These are phyloP conservation scores for Rhytidiadelphus loreus DNA, from an alignment of 225 moss, liverwort and hornwort genomes.

Conservation along the genomic window DNA sequence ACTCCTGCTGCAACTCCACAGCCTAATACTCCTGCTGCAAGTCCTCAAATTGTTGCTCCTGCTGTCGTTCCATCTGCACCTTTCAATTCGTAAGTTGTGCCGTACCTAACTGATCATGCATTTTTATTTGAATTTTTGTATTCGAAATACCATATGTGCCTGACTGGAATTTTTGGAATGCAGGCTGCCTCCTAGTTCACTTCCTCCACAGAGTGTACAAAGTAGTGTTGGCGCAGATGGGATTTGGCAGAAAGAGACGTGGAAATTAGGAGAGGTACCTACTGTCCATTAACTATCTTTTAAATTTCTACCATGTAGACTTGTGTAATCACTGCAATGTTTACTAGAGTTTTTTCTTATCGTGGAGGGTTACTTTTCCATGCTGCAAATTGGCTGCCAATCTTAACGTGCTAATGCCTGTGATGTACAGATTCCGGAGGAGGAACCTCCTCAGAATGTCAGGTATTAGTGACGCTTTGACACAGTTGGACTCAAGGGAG, in stretches of 20 bases:
- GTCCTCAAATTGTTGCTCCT: neutral
- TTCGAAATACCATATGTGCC: neutral
- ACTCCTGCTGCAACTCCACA: neutral
- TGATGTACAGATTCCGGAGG: slow-evolving; percentile 33
- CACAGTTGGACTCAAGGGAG: neutral
- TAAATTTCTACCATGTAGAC: neutral
- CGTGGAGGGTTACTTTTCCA: neutral
- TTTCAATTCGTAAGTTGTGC: slow-evolving; percentile 16
- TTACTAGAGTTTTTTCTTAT: neutral
- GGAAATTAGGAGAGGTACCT: slow-evolving; percentile 39
- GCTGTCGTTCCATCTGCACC: neutral
- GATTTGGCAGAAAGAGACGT: slow-evolving; percentile 31
- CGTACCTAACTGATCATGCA: neutral
- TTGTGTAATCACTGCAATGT: neutral
- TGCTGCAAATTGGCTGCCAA: neutral
- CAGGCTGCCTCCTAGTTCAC: slow-evolving; percentile 5
- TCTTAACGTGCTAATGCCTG: neutral
- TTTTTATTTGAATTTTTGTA: neutral
- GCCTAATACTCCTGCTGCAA: neutral
- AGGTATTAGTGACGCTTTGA: neutral
- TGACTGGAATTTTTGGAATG: slow-evolving; percentile 1
- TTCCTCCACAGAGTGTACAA: neutral
- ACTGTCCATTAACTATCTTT: neutral
- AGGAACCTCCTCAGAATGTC: slow-evolving; percentile 27
- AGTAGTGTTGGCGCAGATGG: slow-evolving; percentile 4